Percentiles rank a stretch among this genome's conserved stretches.
Conservation (phyloP, 1,284 basidiomycete species). For the Ganoderma boninense region DNA sequence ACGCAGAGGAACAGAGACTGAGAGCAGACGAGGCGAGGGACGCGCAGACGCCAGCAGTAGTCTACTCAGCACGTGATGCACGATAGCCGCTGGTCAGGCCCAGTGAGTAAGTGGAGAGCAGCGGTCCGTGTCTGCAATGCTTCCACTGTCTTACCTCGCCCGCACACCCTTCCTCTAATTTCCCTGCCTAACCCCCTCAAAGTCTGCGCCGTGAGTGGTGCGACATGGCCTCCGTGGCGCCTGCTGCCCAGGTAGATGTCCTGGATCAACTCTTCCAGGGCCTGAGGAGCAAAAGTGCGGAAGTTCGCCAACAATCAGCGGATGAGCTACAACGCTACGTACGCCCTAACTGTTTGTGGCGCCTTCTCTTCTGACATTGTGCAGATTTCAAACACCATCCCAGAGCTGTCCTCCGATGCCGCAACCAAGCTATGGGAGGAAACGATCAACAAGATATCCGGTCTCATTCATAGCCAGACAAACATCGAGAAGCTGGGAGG, state of each 20-base stretch:
- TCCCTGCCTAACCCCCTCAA: background rate
- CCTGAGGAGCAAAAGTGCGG: constrained; percentile 68
- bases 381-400: constrained; percentile 74
- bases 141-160: too few relatives aligned
- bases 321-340: constrained; percentile 77
- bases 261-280: constrained; percentile 72
- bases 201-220: constrained; percentile 2
- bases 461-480: constrained; percentile 83
- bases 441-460: constrained; percentile 82
- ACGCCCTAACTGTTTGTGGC: constrained; percentile 36
- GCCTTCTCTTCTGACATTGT: constrained; percentile 13
- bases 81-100: too few relatives aligned
- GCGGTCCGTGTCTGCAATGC: too few relatives aligned
- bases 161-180: background rate
- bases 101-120: too few relatives aligned
- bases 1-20: too few relatives aligned
- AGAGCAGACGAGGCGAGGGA: too few relatives aligned
- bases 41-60: too few relatives aligned
- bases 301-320: constrained; percentile 70
- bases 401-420: constrained; percentile 81
- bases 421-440: constrained; percentile 85
- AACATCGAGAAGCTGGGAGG: constrained; percentile 83
- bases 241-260: constrained; percentile 64
- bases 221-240: constrained; percentile 64
- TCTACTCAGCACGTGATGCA: too few relatives aligned